Percentiles rank a stretch among this genome's conserved stretches.
Evolutionary conservation across 2,329 filamentous ascomycete genomes (phyloP).

Genomic region (Colletotrichum aenigma): DNA sequence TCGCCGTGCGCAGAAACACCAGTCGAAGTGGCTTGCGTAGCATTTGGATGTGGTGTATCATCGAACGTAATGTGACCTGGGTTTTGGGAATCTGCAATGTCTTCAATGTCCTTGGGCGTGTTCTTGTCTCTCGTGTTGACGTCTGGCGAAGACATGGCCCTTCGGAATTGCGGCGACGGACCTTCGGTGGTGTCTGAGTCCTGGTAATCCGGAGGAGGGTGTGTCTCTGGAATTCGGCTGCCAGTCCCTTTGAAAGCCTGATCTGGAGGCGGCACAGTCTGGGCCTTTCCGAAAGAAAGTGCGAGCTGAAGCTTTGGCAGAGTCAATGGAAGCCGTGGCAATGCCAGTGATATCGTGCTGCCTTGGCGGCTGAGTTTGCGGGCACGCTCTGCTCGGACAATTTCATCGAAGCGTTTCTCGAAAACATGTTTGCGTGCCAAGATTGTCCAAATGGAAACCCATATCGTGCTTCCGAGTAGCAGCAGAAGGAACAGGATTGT

Average conservation of each 20-base stretch:
- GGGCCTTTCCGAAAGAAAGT: neutral
- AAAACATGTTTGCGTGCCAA: conserved; percentile 65
- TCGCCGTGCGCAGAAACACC: neutral
- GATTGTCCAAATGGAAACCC: conserved; percentile 69
- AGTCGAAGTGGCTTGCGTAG: neutral
- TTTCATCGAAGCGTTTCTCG: conserved; percentile 60
- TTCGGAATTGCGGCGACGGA: neutral
- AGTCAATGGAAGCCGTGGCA: neutral
- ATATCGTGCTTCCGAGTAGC: conserved; percentile 68
- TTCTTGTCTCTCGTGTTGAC: neutral
- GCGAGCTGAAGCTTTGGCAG: neutral
- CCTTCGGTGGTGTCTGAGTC: neutral
- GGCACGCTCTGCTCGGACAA: conserved; percentile 48
- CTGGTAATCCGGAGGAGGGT: neutral
- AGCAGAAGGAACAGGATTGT: conserved; percentile 68
- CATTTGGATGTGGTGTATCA: neutral
- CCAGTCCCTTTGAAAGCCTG: neutral
- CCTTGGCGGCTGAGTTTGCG: conserved; percentile 23
- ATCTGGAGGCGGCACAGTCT: neutral
- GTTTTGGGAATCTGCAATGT: neutral
- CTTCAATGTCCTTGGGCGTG: neutral
- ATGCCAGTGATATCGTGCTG: neutral
- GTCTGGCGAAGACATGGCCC: neutral
- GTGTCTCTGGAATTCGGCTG: neutral
- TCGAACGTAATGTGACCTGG: neutral